phyloP scores from a whole-genome alignment of 805 yeast genomes.

The Candida coleopterorum region DNA sequence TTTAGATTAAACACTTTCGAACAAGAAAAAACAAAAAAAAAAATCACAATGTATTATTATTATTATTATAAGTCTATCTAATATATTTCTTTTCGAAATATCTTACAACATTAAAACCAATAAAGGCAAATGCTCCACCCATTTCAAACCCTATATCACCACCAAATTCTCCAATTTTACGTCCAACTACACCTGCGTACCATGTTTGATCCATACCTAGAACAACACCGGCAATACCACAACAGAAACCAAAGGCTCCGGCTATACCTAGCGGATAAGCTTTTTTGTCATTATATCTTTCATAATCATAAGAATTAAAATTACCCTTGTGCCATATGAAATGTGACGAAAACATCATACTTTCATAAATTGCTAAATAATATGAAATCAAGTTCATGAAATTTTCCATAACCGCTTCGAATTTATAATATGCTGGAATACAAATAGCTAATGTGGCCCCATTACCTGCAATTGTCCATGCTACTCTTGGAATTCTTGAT shows the following conservation, averaged over 20 bases:
- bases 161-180: conserved; percentile 57
- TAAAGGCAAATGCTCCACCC: conserved; percentile 60
- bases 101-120: conserved; percentile 55
- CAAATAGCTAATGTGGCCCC: conserved; percentile 77
- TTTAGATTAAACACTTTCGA: too few species aligned
- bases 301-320: conserved; percentile 56
- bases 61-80: conserved; percentile 2
- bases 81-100: conserved; percentile 60
- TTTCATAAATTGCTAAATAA: conserved; percentile 81
- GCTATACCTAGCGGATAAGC: conserved; percentile 74
- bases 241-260: conserved; percentile 70
- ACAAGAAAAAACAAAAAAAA: too few species aligned
- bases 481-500: conserved; percentile 70
- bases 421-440: conserved; percentile 80
- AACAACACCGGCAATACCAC: conserved; percentile 83
- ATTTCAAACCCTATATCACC: conserved; percentile 89
- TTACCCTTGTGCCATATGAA: conserved; percentile 67
- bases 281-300: conserved; percentile 52
- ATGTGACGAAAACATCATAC: conserved; percentile 76
- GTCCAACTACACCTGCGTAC: conserved; percentile 70
- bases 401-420: conserved; percentile 67
- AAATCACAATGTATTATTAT: too few species aligned
- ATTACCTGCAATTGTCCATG: conserved; percentile 79
- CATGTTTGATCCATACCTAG: conserved; percentile 85
- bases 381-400: conserved; percentile 91